A percentile compares a stretch with the other conserved stretches of the same genome.
These are phyloP conservation scores for Fraxinus platypoda DNA, from an alignment of 305 asterid genomes.

Conservation along the genomic window DNA sequence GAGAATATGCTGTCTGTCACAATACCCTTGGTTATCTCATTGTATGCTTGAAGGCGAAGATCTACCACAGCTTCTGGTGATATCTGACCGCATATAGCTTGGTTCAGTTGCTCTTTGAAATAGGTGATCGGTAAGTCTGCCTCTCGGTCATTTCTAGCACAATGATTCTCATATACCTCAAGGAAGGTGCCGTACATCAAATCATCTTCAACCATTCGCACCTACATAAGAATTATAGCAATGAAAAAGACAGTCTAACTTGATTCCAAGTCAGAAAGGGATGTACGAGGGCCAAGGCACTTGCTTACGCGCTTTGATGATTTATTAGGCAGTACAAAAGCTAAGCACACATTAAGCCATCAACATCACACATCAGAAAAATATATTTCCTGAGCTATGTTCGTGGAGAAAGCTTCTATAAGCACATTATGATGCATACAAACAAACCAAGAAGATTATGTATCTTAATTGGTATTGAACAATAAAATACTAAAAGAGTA, in stretches of 20 bases:
- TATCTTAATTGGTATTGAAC: neutral
- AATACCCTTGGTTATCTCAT: slow-evolving; percentile 69
- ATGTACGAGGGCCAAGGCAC: neutral
- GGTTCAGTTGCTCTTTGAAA: slow-evolving; percentile 95
- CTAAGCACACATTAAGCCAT: slow-evolving; percentile 4
- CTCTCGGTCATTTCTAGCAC: slow-evolving; percentile 94
- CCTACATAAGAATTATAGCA: slow-evolving; percentile 46
- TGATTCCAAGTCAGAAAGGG: slow-evolving; percentile 11
- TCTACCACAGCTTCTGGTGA: slow-evolving; percentile 95
- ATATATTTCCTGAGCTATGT: neutral
- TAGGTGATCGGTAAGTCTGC: slow-evolving; percentile 87
- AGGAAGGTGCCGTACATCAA: slow-evolving; percentile 95
- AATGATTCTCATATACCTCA: slow-evolving; percentile 97
- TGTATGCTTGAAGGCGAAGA: slow-evolving; percentile 94
- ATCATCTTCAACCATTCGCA: slow-evolving; percentile 99
- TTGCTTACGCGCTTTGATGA: neutral
- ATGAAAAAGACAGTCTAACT: slow-evolving; percentile 1
- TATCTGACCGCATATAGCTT: slow-evolving; percentile 93
- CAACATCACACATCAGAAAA: neutral
- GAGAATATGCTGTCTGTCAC: slow-evolving; percentile 95
- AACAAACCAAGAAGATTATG: neutral
- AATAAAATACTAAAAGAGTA: neutral
- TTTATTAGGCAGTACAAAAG: neutral
- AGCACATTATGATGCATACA: neutral
- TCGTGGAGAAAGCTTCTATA: neutral